Base-by-base conservation (phyloP, 345 rosid species). In the Odontarrhena argentea region DNA sequence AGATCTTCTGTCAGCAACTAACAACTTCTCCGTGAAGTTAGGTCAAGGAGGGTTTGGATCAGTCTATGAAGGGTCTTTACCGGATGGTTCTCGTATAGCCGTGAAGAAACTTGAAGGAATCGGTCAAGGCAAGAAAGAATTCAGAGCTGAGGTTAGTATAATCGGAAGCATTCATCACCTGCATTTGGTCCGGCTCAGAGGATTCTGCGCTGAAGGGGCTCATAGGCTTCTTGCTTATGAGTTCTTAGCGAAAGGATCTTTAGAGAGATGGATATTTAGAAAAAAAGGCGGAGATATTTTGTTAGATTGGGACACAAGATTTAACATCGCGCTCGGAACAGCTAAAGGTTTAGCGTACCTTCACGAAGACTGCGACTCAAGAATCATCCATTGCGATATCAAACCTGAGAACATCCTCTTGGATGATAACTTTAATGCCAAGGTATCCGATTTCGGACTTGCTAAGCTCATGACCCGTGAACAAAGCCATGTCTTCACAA, bases 31-130 rank as follows among this genome's bases (percentile, higher is more conserved):
- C 2, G 79, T 82, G 44, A 94, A 83, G 84, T 85, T 94, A 10
- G 99, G 99, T 40, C 96, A 86, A 28, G 99, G 97, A 24, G 97
- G 99, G 46, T 94, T 94, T 66, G 99, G 99, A 26, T 84, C 96
- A 0, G 99, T 94, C 44, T 94, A 91, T 64, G 77, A 70, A 62
- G 99, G 97, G 3, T 53, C 55, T 74, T 88, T 94, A 6, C 84
- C 85, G 0, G 97, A 86, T 76, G 96, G 93, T 13, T 84, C 90
- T 34, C 84, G 74, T 41, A 5, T 94, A 34, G 97, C 99, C 2
- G 99, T 94, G 67, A 94, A 94, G 91, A 87, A 94, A 77, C 69
- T 94, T 73, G 99, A 94, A 80, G 86, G 91, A 44, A 81, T 94
- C 7, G 96, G 99, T 46, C 99, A 94, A 65, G 99, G 97, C 1